Percentiles rank a stretch among this genome's conserved stretches.
Evolutionary conservation across 345 rosid genomes (phyloP).

Genomic region (Eucalyptus regnans): DNA sequence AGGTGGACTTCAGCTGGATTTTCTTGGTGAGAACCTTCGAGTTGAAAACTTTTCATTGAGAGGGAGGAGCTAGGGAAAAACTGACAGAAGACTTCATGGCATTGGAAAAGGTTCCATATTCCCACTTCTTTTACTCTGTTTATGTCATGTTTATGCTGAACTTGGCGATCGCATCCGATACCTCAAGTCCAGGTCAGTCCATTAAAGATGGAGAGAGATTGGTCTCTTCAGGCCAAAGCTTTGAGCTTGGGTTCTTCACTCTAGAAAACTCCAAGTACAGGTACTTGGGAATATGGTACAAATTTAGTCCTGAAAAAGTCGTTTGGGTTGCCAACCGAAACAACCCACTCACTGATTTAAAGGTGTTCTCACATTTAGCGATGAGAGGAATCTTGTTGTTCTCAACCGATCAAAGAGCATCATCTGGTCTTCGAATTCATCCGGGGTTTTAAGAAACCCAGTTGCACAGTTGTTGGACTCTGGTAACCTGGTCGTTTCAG

Average conservation of each 20-base stretch:
- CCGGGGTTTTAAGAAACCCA: neutral
- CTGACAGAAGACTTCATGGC: neutral
- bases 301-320: neutral
- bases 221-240: neutral
- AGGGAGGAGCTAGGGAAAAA: neutral
- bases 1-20: neutral
- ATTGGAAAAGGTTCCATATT: neutral
- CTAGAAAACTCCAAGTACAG: neutral
- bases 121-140: neutral
- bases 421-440: constrained; percentile 11
- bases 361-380: constrained; percentile 2
- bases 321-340: constrained; percentile 39
- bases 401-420: neutral
- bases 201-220: neutral
- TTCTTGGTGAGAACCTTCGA: neutral
- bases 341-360: neutral
- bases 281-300: constrained; percentile 28
- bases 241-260: constrained; percentile 5
- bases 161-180: neutral
- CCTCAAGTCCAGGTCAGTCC: neutral
- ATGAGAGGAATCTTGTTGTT: neutral
- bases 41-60: neutral
- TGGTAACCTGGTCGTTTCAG: constrained; percentile 16
- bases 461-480: constrained; percentile 12
- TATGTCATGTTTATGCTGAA: neutral